Evolutionary conservation across 495 filamentous ascomycete species (phyloP), one percentile per base, ranked within the genome.

Genomic region (Neurospora sp.): DNA sequence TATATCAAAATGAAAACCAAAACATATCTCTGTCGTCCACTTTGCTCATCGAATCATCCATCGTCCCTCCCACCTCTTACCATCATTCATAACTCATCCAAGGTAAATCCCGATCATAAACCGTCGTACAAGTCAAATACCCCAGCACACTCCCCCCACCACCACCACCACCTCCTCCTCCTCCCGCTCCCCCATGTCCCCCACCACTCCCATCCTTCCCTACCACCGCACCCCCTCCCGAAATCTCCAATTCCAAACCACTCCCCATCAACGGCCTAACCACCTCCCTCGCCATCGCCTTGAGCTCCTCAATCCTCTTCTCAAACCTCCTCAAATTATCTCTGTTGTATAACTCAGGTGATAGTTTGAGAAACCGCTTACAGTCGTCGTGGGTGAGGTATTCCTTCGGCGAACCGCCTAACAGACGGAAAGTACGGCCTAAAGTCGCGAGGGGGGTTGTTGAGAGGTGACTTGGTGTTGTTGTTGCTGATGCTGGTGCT

Each of bases 191-290:
- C 27, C 27, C 27, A 31, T 31, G 27, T 31, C 27, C 27, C 27
- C 27, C 27, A 31, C 27, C 27, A 31, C 27, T 31, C 27, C 27
- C 27, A 31, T 31, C 27, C 27, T 31, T 31, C 27, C 27, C 27
- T 31, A 3, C 27, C 27, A 31, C 27, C 27, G 27, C 27, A 31
- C 27, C 27, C 27, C 27, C 27, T 31, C 27, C 22, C 9, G 53
- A 65, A 18, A 85, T 81, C 79, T 97, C 93, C 70, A 94, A 80
- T 79, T 96, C 93, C 22, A 95, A 84, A 70, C 90, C 92, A 76
- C 90, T 93, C 37, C 91, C 88, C 92, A 95, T 95, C 27, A 97
- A 81, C 37, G 94, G 93, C 70, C 90, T 89, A n/a, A 96, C 93
- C 38, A 90, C 87, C 74, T 96, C 93, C 39, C 90, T 87, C 37